A percentile compares a stretch with the other conserved stretches of the same genome.
phyloP scores from a whole-genome alignment of 2,329 filamentous ascomycete species.

The Aspergillus hiratsukae region DNA sequence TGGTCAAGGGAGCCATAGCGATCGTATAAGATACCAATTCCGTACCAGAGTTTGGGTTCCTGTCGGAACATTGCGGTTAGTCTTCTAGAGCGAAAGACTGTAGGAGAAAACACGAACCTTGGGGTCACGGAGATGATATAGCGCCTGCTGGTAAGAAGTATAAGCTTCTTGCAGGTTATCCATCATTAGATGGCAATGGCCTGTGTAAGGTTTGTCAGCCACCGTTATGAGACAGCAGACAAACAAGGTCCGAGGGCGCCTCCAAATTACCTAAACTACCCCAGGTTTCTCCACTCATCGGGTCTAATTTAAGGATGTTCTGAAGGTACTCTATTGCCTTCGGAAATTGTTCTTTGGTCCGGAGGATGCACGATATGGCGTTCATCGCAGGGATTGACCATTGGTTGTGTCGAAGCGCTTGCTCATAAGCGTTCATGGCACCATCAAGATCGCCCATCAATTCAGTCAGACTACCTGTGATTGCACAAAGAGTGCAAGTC shows the following conservation, averaged over 20 bases:
- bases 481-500: slow-evolving; percentile 6
- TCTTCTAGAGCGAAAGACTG: not conserved
- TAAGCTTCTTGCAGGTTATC: slow-evolving; percentile 97
- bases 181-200: slow-evolving; percentile 99
- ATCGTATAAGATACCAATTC: slow-evolving; percentile 95
- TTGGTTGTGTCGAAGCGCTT: slow-evolving; percentile 79
- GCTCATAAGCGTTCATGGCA: slow-evolving; percentile 85
- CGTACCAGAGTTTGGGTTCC: slow-evolving; percentile 98
- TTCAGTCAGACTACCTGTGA: slow-evolving; percentile 75
- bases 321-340: slow-evolving; percentile 92
- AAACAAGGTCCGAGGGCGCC: not conserved
- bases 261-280: slow-evolving; percentile 74
- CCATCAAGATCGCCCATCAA: slow-evolving; percentile 83
- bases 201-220: slow-evolving; percentile 48
- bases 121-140: slow-evolving; percentile 87
- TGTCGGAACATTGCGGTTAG: slow-evolving; percentile 33
- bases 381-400: slow-evolving; percentile 91
- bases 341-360: slow-evolving; percentile 87
- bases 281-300: slow-evolving; percentile 90
- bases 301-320: slow-evolving; percentile 84
- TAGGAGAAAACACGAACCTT: slow-evolving; percentile 59
- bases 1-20: slow-evolving; percentile 94
- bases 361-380: slow-evolving; percentile 84
- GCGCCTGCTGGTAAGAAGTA: slow-evolving; percentile 88
- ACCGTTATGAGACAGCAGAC: not conserved